Conservation (phyloP, 129 eudicot species). For the Flaveria robusta region DNA sequence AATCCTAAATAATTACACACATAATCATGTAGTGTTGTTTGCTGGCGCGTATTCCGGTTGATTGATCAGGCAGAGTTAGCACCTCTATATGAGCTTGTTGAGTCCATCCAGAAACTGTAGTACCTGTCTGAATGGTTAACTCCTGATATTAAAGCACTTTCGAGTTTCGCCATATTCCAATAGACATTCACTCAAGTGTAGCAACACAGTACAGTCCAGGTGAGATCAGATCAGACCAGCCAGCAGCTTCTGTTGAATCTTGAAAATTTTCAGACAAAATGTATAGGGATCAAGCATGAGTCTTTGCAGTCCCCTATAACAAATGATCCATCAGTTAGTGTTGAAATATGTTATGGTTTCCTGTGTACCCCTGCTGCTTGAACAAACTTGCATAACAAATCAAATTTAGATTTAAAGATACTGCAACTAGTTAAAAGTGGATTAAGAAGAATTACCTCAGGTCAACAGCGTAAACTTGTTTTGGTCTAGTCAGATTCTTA, state of each 20-base stretch:
- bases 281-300: neutral
- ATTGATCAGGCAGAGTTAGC: constrained; percentile 83
- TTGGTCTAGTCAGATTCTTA: constrained; percentile 2
- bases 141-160: neutral
- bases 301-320: neutral
- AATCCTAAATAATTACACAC: neutral
- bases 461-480: neutral
- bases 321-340: neutral
- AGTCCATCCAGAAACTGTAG: constrained; percentile 55
- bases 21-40: neutral
- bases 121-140: neutral
- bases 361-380: neutral
- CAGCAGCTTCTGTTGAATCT: neutral
- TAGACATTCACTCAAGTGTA: neutral
- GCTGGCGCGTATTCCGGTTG: constrained; percentile 70
- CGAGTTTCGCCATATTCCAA: neutral
- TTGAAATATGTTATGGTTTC: neutral
- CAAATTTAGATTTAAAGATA: neutral
- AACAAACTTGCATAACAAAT: neutral
- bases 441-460: constrained; percentile 4
- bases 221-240: neutral
- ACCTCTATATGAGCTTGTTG: constrained; percentile 74
- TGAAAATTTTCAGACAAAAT: neutral
- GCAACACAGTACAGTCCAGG: neutral
- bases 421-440: constrained; percentile 1